These are phyloP conservation scores for Solanum aculeatissimum DNA, from an alignment of 305 asterid species.

Conservation along the genomic window DNA sequence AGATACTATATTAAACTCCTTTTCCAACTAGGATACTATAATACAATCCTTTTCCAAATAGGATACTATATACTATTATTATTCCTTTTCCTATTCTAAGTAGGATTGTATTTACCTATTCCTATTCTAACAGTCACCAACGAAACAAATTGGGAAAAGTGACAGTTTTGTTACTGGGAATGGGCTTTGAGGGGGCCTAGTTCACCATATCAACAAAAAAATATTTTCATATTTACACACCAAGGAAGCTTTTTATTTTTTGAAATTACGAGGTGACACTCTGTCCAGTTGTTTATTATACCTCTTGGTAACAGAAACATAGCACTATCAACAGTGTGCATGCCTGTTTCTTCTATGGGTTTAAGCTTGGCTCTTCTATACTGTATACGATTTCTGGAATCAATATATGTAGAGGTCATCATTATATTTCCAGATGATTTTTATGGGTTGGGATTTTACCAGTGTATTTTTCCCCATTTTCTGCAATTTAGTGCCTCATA, in stretches of 20 bases:
- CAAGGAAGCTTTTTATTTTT: not conserved
- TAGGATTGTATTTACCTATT: too few species aligned
- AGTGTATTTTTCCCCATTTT: not conserved
- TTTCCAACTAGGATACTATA: too few species aligned
- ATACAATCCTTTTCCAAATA: too few species aligned
- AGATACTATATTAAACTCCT: too few species aligned
- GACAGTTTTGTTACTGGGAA: not conserved
- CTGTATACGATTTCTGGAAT: not conserved
- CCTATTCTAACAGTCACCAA: too few species aligned
- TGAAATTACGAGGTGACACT: not conserved
- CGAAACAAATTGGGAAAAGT: not conserved
- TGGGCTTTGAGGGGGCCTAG: not conserved
- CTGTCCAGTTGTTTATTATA: not conserved
- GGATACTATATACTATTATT: too few species aligned
- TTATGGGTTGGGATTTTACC: not conserved
- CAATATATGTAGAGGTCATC: not conserved
- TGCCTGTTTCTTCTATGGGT: not conserved
- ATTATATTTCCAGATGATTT: not conserved
- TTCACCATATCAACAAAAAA: not conserved
- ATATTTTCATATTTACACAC: not conserved
- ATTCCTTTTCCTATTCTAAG: too few species aligned
- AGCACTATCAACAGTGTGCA: not conserved
- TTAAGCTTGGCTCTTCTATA: not conserved
- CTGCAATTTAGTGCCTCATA: not conserved
- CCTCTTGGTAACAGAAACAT: not conserved